A percentile compares a stretch with the other conserved stretches of the same genome.
Conservation (phyloP, 2,329 filamentous ascomycete genomes). For the Penicillium polonicum region DNA sequence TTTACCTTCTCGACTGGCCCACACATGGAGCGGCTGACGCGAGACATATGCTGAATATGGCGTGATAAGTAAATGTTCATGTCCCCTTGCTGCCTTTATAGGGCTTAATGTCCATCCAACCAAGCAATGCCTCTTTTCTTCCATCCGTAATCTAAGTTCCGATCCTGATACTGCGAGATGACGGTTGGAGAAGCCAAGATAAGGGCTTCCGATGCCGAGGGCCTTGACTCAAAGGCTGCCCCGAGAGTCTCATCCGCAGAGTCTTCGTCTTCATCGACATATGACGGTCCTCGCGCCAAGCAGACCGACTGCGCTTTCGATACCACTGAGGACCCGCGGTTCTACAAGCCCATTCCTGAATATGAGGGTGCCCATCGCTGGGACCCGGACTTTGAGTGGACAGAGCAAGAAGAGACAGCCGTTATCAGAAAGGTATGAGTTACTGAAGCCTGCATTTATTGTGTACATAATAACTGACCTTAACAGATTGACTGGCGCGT, state of each 20-base stretch:
- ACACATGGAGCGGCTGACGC: not conserved
- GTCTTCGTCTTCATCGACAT: conserved; percentile 18
- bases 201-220: not conserved
- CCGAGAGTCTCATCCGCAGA: conserved; percentile 9
- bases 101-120: not conserved
- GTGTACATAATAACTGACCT: not conserved
- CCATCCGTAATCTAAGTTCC: not conserved
- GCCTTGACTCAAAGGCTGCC: conserved; percentile 10
- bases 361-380: conserved; percentile 52
- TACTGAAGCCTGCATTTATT: not conserved
- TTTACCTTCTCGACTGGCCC: not conserved
- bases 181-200: conserved; percentile 18
- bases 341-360: conserved; percentile 40
- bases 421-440: conserved; percentile 38
- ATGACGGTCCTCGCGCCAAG: conserved; percentile 8
- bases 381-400: conserved; percentile 49
- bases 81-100: conserved; percentile 14
- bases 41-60: conserved; percentile 3
- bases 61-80: conserved; percentile 4
- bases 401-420: conserved; percentile 44
- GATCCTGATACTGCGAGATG: conserved; percentile 14
- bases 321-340: conserved; percentile 34
- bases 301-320: conserved; percentile 35
- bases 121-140: not conserved
- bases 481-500: conserved; percentile 44